Evolutionary conservation across 1,139 yeast species (phyloP).

Genomic region (Kazachstania sp.): DNA sequence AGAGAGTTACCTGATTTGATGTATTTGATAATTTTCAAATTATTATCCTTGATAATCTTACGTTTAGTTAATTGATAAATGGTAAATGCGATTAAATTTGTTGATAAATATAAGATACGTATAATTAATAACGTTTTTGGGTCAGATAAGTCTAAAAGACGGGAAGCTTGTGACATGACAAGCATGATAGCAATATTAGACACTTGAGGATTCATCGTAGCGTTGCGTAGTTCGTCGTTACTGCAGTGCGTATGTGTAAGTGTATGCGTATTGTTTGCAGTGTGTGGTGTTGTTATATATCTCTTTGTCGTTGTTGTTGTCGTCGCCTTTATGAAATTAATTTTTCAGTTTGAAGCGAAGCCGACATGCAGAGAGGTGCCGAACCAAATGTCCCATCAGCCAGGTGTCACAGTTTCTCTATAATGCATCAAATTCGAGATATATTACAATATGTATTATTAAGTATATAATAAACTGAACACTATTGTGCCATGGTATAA

Average conservation of each 20-base stretch:
- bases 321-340: too few relatives aligned
- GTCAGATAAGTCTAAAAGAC: slow-evolving; percentile 81
- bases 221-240: neutral
- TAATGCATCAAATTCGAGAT: too few relatives aligned
- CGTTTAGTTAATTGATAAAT: slow-evolving; percentile 58
- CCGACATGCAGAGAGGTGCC: too few relatives aligned
- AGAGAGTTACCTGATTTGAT: slow-evolving; percentile 67
- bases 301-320: too few relatives aligned
- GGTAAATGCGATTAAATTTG: slow-evolving; percentile 57
- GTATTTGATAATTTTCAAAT: slow-evolving; percentile 84
- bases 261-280: too few relatives aligned
- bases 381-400: neutral
- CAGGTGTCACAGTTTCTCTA: too few relatives aligned
- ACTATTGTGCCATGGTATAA: too few relatives aligned
- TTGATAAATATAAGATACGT: slow-evolving; percentile 60
- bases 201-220: slow-evolving; percentile 71
- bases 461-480: too few relatives aligned
- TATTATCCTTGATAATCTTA: slow-evolving; percentile 66
- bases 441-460: too few relatives aligned
- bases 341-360: too few relatives aligned
- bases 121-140: slow-evolving; percentile 67
- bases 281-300: neutral
- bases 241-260: too few relatives aligned
- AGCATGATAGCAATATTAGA: slow-evolving; percentile 84
- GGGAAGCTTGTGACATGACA: slow-evolving; percentile 93